phyloP scores from a whole-genome alignment of 75 land plant species.

The Pinus albicaulis region DNA sequence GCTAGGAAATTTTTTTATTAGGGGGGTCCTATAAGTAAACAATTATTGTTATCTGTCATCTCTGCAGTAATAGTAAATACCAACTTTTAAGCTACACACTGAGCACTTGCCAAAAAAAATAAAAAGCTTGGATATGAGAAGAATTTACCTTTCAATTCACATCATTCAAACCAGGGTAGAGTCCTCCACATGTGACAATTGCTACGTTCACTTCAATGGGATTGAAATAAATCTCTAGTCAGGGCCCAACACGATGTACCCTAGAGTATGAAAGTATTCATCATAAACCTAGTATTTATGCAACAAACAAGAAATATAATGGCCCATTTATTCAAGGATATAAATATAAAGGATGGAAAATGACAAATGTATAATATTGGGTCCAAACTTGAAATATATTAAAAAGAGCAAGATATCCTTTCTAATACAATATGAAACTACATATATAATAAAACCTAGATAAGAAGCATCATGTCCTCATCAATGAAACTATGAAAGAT shows the following conservation, averaged over 20 bases:
- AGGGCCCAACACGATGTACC: constrained; percentile 88
- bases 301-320: not conserved
- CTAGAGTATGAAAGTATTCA: constrained; percentile 25
- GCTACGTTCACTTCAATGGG: constrained; percentile 89
- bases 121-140: not conserved
- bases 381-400: not conserved
- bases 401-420: too few relatives aligned
- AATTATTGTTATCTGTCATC: too few relatives aligned
- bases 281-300: not conserved
- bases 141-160: constrained; percentile 76
- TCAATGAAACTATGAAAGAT: not conserved
- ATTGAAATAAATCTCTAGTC: constrained; percentile 76
- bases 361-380: too few relatives aligned
- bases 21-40: not conserved
- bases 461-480: not conserved
- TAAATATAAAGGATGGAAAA: not conserved
- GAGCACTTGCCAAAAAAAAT: not conserved
- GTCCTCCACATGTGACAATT: constrained; percentile 94
- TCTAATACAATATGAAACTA: not conserved
- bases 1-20: not conserved
- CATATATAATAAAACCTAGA: not conserved
- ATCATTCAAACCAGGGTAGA: constrained; percentile 96
- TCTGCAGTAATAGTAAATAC: not conserved
- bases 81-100: constrained; percentile 2
- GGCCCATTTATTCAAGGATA: not conserved